Evolutionary conservation across 345 rosid species (phyloP).

Genomic region (Adansonia digitata): DNA sequence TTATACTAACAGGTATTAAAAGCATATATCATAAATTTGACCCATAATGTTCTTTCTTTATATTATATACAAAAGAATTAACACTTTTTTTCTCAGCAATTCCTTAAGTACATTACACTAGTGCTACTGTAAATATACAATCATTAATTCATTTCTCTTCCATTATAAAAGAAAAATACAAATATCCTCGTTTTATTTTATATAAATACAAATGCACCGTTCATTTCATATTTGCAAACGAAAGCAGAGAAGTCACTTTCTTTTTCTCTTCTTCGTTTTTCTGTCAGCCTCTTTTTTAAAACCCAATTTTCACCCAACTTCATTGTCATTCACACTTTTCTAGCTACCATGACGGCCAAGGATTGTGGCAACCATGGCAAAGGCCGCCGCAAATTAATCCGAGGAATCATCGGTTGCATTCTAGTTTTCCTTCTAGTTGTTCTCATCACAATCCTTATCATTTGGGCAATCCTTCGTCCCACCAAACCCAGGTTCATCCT

Average conservation of each 20-base stretch:
- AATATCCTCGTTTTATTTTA: neutral
- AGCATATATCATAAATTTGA: neutral
- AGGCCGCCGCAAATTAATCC: conserved; percentile 24
- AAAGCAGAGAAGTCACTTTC: neutral
- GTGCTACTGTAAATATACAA: neutral
- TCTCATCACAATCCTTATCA: neutral
- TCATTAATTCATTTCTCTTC: neutral
- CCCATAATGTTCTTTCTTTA: too few species aligned
- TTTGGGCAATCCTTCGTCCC: conserved; percentile 1
- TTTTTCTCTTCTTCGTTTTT: neutral
- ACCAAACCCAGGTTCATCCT: neutral
- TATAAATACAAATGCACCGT: neutral
- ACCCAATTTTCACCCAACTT: neutral
- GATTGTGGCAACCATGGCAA: conserved; percentile 40
- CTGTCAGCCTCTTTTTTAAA: neutral
- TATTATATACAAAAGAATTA: neutral
- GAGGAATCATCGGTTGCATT: conserved; percentile 14
- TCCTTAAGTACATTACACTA: neutral
- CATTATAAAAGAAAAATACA: neutral
- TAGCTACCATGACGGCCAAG: conserved; percentile 37
- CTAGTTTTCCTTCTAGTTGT: neutral
- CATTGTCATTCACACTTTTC: neutral
- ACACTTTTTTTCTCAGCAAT: neutral
- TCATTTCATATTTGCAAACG: neutral
- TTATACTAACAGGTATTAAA: neutral